These are phyloP conservation scores for Trichoderma lentiforme DNA, from an alignment of 2,329 filamentous ascomycete genomes.

Conservation along the genomic window DNA sequence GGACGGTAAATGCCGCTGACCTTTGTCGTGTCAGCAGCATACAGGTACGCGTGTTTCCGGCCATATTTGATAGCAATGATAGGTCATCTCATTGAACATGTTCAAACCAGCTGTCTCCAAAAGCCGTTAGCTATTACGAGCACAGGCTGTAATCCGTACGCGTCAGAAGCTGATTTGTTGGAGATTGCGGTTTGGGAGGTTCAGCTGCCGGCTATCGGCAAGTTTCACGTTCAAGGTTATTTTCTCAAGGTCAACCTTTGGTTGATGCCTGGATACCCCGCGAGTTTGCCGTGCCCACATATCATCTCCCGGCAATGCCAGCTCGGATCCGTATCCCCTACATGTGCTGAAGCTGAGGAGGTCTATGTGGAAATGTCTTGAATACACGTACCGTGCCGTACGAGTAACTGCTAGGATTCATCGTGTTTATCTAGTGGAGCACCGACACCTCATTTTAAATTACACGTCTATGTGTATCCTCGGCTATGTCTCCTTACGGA, in stretches of 20 bases:
- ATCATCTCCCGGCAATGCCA: background rate
- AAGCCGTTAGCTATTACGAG: background rate
- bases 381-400: background rate
- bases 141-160: background rate
- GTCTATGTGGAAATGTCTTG: background rate
- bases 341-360: background rate
- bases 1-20: background rate
- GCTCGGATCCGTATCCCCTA: background rate
- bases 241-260: background rate
- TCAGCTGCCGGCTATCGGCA: background rate
- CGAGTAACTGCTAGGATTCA: background rate
- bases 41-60: background rate
- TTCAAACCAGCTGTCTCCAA: background rate
- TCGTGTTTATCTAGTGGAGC: background rate
- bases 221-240: background rate
- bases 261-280: background rate
- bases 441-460: background rate
- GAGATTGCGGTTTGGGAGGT: background rate
- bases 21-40: background rate
- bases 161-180: background rate
- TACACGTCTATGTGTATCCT: background rate
- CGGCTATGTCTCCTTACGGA: background rate
- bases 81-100: background rate
- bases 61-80: background rate
- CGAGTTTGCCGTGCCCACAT: background rate